These are phyloP conservation scores for Coccomyxa sp. DNA, from an alignment of 139 green algal genomes.

Conservation along the genomic window DNA sequence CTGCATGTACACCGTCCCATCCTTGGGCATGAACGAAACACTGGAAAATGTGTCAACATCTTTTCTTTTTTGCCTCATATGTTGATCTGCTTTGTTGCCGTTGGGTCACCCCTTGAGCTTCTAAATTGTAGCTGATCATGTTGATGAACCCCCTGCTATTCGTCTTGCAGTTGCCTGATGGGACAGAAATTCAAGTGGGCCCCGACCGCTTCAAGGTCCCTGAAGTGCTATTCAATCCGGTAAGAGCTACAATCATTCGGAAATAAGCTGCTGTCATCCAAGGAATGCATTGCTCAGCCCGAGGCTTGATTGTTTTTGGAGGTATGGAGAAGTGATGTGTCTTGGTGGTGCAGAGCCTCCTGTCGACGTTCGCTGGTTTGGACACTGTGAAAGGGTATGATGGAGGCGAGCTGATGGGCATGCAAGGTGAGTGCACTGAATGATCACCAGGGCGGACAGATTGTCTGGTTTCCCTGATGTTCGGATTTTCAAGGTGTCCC, in stretches of 20 bases:
- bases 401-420: slow-evolving; percentile 3
- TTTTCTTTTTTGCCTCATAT: no score
- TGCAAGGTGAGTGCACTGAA: slow-evolving; percentile 5
- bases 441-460: not conserved
- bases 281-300: no score
- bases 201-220: slow-evolving; percentile 76
- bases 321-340: no score
- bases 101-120: no score
- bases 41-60: no score
- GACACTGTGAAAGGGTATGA: slow-evolving; percentile 11
- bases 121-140: no score
- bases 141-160: no score
- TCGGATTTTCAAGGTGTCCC: not conserved
- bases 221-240: slow-evolving; percentile 80
- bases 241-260: not conserved
- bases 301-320: no score
- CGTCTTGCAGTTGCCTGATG: slow-evolving; percentile 55
- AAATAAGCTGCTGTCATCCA: not conserved
- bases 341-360: slow-evolving; percentile 11
- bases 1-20: not conserved
- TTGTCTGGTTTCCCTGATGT: not conserved
- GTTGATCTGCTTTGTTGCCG: no score
- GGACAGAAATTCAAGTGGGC: slow-evolving; percentile 77
- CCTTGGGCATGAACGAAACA: no score
- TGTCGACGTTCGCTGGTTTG: slow-evolving; percentile 10